phyloP scores from a whole-genome alignment of 2,329 filamentous ascomycete genomes.

The Claviceps digitariae region DNA sequence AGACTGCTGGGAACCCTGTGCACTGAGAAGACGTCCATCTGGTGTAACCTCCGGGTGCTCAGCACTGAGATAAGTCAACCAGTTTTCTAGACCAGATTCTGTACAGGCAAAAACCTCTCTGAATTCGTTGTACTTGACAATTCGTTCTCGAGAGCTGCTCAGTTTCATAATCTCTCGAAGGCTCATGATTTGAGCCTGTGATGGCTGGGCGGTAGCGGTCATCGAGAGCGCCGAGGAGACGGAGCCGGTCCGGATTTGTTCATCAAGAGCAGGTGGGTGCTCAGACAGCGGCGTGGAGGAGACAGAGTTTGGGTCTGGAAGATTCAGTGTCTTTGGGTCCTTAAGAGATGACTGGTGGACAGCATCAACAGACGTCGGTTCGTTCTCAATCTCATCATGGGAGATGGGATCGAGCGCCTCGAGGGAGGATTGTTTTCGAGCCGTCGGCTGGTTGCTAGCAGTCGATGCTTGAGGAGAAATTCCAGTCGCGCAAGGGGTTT shows the following conservation, averaged over 20 bases:
- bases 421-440: conserved; percentile 9
- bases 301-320: conserved; percentile 19
- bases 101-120: conserved; percentile 55
- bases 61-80: conserved; percentile 34
- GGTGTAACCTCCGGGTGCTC: conserved; percentile 28
- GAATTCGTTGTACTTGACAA: conserved; percentile 59
- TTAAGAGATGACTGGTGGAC: conserved; percentile 24
- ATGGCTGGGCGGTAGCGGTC: conserved; percentile 5
- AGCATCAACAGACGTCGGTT: conserved; percentile 10
- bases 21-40: conserved; percentile 13
- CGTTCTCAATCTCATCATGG: conserved; percentile 18
- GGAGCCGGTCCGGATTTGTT: neutral
- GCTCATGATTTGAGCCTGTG: conserved; percentile 27
- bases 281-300: conserved; percentile 24
- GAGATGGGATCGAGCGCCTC: conserved; percentile 33
- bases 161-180: conserved; percentile 71
- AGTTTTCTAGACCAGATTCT: conserved; percentile 59
- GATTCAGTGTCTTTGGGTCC: conserved; percentile 30
- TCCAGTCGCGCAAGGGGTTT: neutral
- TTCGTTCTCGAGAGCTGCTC: conserved; percentile 51
- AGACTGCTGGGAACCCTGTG: conserved; percentile 7
- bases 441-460: neutral
- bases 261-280: conserved; percentile 21
- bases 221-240: conserved; percentile 6
- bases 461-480: neutral